Conservation (phyloP, 257 asterid genomes). For the Mentha longifolia region DNA sequence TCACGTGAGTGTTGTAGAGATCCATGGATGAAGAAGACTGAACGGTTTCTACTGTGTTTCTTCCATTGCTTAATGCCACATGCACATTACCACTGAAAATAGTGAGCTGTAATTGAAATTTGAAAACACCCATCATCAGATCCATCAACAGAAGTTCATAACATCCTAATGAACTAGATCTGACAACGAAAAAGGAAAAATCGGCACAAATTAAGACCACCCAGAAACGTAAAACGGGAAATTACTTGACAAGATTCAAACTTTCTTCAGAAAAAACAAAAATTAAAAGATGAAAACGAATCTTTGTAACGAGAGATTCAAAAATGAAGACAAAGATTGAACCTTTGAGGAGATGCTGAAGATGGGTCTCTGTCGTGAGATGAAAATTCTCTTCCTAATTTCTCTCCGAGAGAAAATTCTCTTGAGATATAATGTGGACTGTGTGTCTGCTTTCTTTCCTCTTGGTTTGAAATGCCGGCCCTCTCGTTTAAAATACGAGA, state of each 20-base stretch:
- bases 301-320: conserved; percentile 10
- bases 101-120: conserved; percentile 28
- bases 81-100: conserved; percentile 14
- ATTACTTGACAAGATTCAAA: conserved; percentile 26
- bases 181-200: not conserved
- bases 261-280: not conserved
- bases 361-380: too few relatives aligned
- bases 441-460: not conserved
- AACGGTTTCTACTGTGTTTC: too few relatives aligned
- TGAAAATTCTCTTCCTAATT: not conserved
- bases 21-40: not conserved
- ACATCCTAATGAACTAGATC: conserved; percentile 28
- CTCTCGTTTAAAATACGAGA: conserved; percentile 43
- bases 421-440: conserved; percentile 27
- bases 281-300: conserved; percentile 19
- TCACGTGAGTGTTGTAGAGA: conserved; percentile 58
- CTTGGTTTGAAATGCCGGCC: conserved; percentile 40
- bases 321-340: conserved; percentile 1
- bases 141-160: conserved; percentile 25
- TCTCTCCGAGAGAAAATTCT: conserved; percentile 14
- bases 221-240: not conserved
- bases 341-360: not conserved
- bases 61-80: not conserved
- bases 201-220: conserved; percentile 24
- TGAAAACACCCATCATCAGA: conserved; percentile 35